These are phyloP conservation scores for Fusarium bulbicola DNA, from an alignment of 2,329 filamentous ascomycete species.

Conservation along the genomic window DNA sequence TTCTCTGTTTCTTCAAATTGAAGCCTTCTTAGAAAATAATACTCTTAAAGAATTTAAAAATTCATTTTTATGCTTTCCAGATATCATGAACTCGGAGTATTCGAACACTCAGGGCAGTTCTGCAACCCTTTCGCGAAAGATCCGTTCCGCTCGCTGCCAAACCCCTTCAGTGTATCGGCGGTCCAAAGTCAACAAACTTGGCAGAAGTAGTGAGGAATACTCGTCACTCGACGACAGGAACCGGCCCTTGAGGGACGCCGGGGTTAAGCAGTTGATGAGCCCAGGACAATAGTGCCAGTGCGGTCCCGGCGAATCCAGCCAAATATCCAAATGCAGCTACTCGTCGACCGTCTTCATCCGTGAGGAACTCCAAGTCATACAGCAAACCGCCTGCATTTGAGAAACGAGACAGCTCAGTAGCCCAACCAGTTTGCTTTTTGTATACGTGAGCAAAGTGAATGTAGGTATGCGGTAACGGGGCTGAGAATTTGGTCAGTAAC, in stretches of 20 bases:
- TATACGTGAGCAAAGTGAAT: background rate
- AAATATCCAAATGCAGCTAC: background rate
- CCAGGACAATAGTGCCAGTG: background rate
- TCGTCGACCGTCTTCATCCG: accelerated
- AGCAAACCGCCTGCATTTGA: background rate
- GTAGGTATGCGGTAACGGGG: background rate
- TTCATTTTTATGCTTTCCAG: accelerated
- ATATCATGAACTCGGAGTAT: background rate
- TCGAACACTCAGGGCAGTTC: background rate
- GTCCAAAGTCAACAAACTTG: background rate
- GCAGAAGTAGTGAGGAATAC: background rate
- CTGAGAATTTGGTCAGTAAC: background rate
- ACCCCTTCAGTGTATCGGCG: background rate
- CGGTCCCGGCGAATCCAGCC: background rate
- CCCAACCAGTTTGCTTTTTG: background rate
- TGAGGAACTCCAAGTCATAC: background rate
- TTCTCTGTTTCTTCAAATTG: no score
- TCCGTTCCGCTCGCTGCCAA: background rate
- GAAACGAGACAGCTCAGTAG: background rate
- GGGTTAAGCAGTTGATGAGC: background rate
- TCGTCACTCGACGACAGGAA: background rate
- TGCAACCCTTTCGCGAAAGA: background rate
- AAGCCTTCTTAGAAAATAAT: no score
- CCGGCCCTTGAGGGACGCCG: background rate
- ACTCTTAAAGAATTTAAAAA: no score